phyloP scores from a whole-genome alignment of 352 stramenopile genomes.

The Pelagophyceae sp. region DNA sequence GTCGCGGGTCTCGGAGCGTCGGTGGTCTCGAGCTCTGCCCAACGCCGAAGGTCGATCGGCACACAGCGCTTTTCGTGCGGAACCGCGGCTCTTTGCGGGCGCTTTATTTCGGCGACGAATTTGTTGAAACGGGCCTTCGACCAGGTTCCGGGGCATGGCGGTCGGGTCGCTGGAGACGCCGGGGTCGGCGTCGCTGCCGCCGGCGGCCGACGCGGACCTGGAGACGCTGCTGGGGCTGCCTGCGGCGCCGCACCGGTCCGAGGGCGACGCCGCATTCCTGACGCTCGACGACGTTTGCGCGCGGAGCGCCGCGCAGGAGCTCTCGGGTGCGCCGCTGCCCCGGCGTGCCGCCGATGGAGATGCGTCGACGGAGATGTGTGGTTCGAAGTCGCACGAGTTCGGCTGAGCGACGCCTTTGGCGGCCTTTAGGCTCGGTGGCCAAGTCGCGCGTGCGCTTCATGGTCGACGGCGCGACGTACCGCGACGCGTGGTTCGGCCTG shows the following conservation, averaged over 20 bases:
- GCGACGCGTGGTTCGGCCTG: neutral
- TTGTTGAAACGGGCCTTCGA: too few species aligned
- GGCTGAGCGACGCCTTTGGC: too few species aligned
- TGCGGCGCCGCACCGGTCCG: neutral
- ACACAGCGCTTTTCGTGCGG: too few species aligned
- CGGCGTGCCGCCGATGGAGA: too few species aligned
- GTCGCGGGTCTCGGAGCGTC: too few species aligned
- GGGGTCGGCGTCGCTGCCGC: neutral
- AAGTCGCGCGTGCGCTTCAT: neutral
- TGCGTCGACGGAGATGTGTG: too few species aligned
- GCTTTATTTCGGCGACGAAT: too few species aligned
- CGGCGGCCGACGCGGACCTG: neutral
- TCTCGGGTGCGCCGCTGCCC: neutral
- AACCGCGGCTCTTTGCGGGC: too few species aligned
- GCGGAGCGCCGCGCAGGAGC: neutral
- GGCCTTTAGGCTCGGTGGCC: neutral
- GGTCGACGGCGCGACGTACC: neutral
- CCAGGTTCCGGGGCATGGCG: too few species aligned
- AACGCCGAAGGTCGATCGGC: too few species aligned
- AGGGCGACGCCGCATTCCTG: neutral
- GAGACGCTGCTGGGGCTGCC: neutral
- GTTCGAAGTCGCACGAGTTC: too few species aligned
- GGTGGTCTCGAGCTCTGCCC: too few species aligned
- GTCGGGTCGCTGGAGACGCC: neutral
- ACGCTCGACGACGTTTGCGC: constrained; percentile 3